Evolutionary conservation across 495 filamentous ascomycete genomes (phyloP).

Genomic region (Penicillium canariense): DNA sequence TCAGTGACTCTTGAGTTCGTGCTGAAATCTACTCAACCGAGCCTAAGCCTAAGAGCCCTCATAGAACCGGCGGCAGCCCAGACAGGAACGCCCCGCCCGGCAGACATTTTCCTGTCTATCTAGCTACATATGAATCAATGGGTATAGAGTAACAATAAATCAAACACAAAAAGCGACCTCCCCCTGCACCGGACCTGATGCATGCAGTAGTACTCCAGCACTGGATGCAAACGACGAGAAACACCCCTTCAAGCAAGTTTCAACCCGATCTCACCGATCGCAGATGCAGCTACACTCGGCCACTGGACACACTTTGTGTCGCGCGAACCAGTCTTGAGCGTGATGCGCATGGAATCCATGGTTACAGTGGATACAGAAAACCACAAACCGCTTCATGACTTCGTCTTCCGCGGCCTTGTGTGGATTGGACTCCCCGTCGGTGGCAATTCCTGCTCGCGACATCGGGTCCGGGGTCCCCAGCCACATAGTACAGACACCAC

Average conservation of each 20-base stretch:
- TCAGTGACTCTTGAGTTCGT: too few relatives aligned
- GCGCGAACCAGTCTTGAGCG: slow-evolving; percentile 81
- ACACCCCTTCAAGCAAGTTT: background rate
- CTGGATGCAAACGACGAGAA: background rate
- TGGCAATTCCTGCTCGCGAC: slow-evolving; percentile 52
- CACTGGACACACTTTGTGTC: slow-evolving; percentile 80
- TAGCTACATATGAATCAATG: slow-evolving; percentile 11
- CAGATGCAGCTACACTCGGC: slow-evolving; percentile 88
- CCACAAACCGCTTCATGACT: slow-evolving; percentile 54
- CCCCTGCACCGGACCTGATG: background rate
- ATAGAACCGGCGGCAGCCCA: too few relatives aligned
- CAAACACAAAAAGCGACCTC: background rate
- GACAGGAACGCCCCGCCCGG: too few relatives aligned
- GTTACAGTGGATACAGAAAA: slow-evolving; percentile 84
- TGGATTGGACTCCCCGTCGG: slow-evolving; percentile 41
- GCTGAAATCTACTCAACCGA: too few relatives aligned
- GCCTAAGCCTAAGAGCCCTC: too few relatives aligned
- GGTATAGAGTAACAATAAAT: slow-evolving; percentile 16
- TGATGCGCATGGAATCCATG: slow-evolving; percentile 91
- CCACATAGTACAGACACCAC: slow-evolving; percentile 81
- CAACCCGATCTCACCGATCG: slow-evolving; percentile 34
- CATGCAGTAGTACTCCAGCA: background rate
- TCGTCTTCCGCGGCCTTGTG: slow-evolving; percentile 34
- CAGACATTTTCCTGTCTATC: too few relatives aligned
- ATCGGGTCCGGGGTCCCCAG: slow-evolving; percentile 77